Base-by-base conservation (phyloP, 768 basidiomycete species). In the Xanthoconium stramineum region DNA sequence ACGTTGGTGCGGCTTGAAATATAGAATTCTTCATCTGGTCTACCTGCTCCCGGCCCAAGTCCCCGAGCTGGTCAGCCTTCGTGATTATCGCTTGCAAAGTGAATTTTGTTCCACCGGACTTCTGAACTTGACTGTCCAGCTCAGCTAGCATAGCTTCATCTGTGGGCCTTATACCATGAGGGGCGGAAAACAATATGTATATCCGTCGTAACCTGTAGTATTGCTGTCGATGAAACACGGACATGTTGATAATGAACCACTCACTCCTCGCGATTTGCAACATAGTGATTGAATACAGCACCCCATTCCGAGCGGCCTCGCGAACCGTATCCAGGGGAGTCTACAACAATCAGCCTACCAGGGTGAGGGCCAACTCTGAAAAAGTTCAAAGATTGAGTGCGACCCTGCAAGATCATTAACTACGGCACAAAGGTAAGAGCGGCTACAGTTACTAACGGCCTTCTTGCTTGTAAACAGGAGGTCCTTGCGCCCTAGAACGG, bases 241-340 rank as follows among this genome's bases (percentile, higher is more conserved):
- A 29, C 36, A 43, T 8, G 33, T 53, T 46, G 17, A 33, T 10
- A 4, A 24, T 19, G 42, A 37, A 38, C 14, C 29, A 74, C 85
- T 56, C 61, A 91, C 89, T 84, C 75, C 63, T 80, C 70, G 17
- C 89, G 83, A 38, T 73, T 80, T 51, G 76, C 65, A 14, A 89
- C 58, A 63, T 91, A 92, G 40, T 80, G 70, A 51, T 87, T 76
- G 67, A 91, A 90, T 5, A 89, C 61, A 29, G 73, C 67, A 2
- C 91, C 89, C 89, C 89, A 92, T 70, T 89, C 87, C 35, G 78
- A 77, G 42, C 87, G 79, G 13, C 91, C 89, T 52, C 88, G 77
- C 10, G 78, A 72, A 47, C 91, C 91, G 66, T 92, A 93, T 15
- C 91, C 90, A 3, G 91, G 91, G 13, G 89, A 80, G 63, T 93